phyloP scores from a whole-genome alignment of 192 early-diverging fungal species.

The Kickxella alabastrina region DNA sequence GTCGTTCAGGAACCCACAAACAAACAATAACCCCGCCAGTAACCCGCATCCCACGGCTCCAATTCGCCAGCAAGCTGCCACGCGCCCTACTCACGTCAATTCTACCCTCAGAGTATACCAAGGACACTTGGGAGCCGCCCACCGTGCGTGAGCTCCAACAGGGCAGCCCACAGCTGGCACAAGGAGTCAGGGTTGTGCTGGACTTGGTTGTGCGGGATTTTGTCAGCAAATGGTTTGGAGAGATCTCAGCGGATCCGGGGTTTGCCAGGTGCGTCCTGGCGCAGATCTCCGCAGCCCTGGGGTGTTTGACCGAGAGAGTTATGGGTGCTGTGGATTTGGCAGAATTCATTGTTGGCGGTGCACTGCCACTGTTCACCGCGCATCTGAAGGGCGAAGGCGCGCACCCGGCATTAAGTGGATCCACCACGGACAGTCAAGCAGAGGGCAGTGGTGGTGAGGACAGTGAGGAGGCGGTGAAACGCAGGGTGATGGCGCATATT shows the following conservation, averaged over 20 bases:
- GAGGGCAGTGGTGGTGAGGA: conserved; percentile 2
- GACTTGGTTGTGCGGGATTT: conserved; percentile 48
- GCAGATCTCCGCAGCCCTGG: conserved; percentile 27
- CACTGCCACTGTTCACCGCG: conserved; percentile 67
- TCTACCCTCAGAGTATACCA: conserved; percentile 14
- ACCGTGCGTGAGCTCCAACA: conserved; percentile 6
- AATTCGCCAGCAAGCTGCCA: conserved; percentile 10
- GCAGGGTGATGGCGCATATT: conserved; percentile 59
- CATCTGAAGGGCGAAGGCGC: conserved; percentile 67
- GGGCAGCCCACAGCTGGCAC: conserved; percentile 1
- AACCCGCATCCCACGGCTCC: conserved; percentile 21
- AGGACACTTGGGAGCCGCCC: neutral
- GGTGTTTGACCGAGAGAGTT: conserved; percentile 52
- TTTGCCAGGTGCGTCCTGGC: conserved; percentile 36
- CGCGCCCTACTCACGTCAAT: conserved; percentile 2
- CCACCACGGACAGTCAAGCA: neutral
- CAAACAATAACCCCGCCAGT: conserved; percentile 23
- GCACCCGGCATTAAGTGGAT: conserved; percentile 6
- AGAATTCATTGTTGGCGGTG: conserved; percentile 55
- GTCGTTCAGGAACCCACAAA: too few relatives aligned
- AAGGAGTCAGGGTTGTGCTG: conserved; percentile 6
- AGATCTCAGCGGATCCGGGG: conserved; percentile 35
- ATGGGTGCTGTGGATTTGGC: conserved; percentile 54
- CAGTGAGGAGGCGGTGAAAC: conserved; percentile 30
- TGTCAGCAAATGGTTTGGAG: conserved; percentile 48